Conservation (phyloP, 2,329 filamentous ascomycete species). For the Colletotrichum tropicicola region DNA sequence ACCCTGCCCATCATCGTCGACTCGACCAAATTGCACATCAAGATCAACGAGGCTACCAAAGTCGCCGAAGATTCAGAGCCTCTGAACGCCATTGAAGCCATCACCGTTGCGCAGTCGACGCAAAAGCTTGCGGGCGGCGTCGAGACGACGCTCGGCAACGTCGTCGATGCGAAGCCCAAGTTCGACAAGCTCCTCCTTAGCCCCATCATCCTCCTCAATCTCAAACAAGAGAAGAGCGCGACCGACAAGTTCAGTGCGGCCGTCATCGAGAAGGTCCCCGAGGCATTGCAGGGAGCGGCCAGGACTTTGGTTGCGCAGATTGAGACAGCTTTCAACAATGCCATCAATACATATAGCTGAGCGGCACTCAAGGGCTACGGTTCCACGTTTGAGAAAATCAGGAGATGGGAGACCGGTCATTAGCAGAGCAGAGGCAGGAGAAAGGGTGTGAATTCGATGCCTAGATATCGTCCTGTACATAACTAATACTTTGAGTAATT, state of each 20-base stretch:
- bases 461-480: too few species aligned
- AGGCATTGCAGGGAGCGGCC: conserved; percentile 41
- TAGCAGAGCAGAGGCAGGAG: too few species aligned
- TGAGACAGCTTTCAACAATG: conserved; percentile 46
- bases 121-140: conserved; percentile 45
- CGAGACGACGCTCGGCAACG: conserved; percentile 46
- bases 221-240: conserved; percentile 50
- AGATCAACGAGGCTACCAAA: conserved; percentile 48
- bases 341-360: conserved; percentile 42
- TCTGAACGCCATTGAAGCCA: conserved; percentile 47
- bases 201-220: conserved; percentile 51
- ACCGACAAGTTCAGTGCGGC: conserved; percentile 47
- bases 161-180: conserved; percentile 50
- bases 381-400: too few species aligned
- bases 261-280: conserved; percentile 51
- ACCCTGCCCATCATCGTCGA: conserved; percentile 50
- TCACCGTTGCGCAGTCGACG: conserved; percentile 48
- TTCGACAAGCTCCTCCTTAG: conserved; percentile 53
- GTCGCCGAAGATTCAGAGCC: conserved; percentile 46
- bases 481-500: too few species aligned
- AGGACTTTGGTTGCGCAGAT: conserved; percentile 47
- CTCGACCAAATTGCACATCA: conserved; percentile 47
- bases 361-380: too few species aligned
- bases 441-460: too few species aligned
- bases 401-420: too few species aligned